Base-by-base conservation (phyloP, 768 basidiomycete species). In the Baorangia bicolor region DNA sequence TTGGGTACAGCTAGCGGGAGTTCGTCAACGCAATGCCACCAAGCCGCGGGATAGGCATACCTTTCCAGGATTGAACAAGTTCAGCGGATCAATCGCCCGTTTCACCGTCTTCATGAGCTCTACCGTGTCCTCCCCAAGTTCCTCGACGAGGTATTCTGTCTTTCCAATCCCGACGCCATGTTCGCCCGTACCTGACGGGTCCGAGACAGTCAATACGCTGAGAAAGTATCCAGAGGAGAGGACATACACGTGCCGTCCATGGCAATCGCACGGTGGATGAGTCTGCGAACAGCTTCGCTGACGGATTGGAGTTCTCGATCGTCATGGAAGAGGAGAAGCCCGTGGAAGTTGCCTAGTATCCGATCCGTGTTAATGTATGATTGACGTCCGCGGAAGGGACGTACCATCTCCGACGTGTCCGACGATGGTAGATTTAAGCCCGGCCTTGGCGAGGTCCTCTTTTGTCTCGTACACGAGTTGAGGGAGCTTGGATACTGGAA, bases 161-260 rank as follows among this genome's bases (percentile, higher is more conserved):
- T 94, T 94, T 11, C 92, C 92, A 8, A 94, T 71, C 1, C 93
- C 92, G 14, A 94, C 87, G 0, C 92, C 92, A 68, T 94, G 92
- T 69, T 94, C 92, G 10, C 91, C 90, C 4, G 88, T 90, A 61
- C 87, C 87, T 90, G 57, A 11, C 25, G 13, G 23, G 5, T 23
- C 27, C 28, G 23, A 51, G 50, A 53, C 12, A 31, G n/a, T 61
- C 18, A 39, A 35, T 31, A 25, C 3, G 0, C 5, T 3, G 1
- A 47, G 11, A 41, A 40, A 14, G 7, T 11, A 25, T 33, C 21
- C 9, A 14, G 2, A 46, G 18, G 35, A 42, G 16, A 40, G 31
- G 20, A 71, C 85, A 58, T 59, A 87, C 89, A 91, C 20, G 90
- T 91, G 42, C 90, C 90, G 58, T 90, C 90, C 52, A 90, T 73